Evolutionary conservation across 257 asterid species (phyloP).

Genomic region (Perilla frutescens): DNA sequence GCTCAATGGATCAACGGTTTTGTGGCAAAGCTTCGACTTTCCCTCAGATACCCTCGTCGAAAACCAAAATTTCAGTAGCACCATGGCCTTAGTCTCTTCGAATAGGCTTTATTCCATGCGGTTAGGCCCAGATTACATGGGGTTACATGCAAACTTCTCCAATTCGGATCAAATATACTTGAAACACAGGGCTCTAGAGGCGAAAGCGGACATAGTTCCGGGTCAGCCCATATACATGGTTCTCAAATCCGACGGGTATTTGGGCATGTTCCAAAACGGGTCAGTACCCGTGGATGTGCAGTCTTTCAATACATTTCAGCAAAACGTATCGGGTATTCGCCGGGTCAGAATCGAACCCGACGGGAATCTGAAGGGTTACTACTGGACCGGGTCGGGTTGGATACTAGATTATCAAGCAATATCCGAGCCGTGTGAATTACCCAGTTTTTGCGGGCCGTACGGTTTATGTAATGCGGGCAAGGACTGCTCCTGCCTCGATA

Average conservation of each 20-base stretch:
- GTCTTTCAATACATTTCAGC: conserved; percentile 75
- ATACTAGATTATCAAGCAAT: conserved; percentile 64
- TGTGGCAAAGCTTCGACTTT: conserved; percentile 84
- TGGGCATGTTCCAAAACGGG: conserved; percentile 85
- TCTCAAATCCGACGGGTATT: conserved; percentile 63
- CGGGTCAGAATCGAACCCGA: conserved; percentile 78
- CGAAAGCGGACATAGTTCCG: conserved; percentile 60
- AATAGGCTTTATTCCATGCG: conserved; percentile 80
- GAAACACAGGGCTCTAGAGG: conserved; percentile 73
- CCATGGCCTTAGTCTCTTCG: conserved; percentile 67
- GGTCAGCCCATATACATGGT: conserved; percentile 69
- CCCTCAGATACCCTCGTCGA: conserved; percentile 90
- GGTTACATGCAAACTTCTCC: conserved; percentile 55
- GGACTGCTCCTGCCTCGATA: conserved; percentile 73
- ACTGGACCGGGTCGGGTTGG: conserved; percentile 92
- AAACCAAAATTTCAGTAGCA: conserved; percentile 69
- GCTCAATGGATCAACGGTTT: conserved; percentile 9
- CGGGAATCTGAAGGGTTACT: conserved; percentile 78
- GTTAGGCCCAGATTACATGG: conserved; percentile 71
- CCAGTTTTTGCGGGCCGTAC: conserved; percentile 75
- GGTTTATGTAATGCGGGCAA: conserved; percentile 71
- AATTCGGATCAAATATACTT: conserved; percentile 60
- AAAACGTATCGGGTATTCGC: conserved; percentile 56
- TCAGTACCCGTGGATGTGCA: conserved; percentile 71
- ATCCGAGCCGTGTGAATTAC: conserved; percentile 70